Evolutionary conservation across 2,329 filamentous ascomycete species (phyloP), one percentile per base, ranked within the genome.

Genomic region (Aspergillus costaricaensis): DNA sequence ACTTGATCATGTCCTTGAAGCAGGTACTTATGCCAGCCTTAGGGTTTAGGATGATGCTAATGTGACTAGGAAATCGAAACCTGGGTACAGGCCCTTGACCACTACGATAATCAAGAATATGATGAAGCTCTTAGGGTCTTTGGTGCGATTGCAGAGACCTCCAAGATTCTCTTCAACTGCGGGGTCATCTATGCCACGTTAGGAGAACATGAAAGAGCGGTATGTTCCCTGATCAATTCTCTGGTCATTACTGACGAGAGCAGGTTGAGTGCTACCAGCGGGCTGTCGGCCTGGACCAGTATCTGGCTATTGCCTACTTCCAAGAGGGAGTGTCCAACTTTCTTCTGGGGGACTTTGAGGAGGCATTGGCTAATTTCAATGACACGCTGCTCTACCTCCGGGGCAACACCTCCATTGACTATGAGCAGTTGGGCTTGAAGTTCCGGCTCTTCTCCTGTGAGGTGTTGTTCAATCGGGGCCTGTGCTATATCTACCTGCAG

Each of bases 281-380:
- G 74, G 93, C 95, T 52, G 91, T 96, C 69, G 85, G 88, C 65
- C 84, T 97, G 59, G 95, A 99, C 73, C 91, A 95, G 74, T 99
- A 98, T 74, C 89, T 99, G 49, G 95, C 95, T 59, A 92, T 99
- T 60, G 94, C 95, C 61, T 98, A 98, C 76, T 99, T 99, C 77
- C 95, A 99, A 74, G 92, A 98, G 78, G 95, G 95, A 47, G 95
- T 99, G 17, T 98, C 95, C 58, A 99, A 98, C 76, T 99, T 99
- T 77, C 82, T 99, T 53, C 86, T 98, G 58, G 94, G 94, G 61
- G 95, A 99, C 74, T 98, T 98, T 69, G 93, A 98, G 76, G 95
- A 98, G 77, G 95, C 95, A 17, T 83, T 98, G 63, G 93, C 93
- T 68, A 98, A 98, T 79, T 99, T 99, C 84, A 99, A 99, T 81